Evolutionary conservation across 2,329 filamentous ascomycete genomes (phyloP).

Genomic region (Penicillium digitatum): DNA sequence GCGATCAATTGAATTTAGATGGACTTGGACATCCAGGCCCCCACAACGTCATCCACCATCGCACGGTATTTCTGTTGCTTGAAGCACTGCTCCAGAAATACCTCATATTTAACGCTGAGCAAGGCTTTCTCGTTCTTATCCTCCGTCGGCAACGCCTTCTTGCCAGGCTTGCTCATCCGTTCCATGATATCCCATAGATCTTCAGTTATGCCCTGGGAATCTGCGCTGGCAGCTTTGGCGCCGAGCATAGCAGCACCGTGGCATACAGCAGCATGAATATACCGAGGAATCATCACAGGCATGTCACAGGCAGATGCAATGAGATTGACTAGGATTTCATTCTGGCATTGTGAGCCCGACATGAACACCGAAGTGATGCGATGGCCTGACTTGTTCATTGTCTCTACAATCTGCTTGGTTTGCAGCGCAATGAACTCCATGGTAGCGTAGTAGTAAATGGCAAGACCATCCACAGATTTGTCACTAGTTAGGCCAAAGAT

Average conservation of each 20-base stretch:
- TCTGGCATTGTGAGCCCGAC: conserved; percentile 97
- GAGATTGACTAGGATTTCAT: conserved; percentile 83
- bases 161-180: conserved; percentile 90
- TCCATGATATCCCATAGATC: conserved; percentile 96
- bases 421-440: conserved; percentile 98
- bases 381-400: conserved; percentile 90
- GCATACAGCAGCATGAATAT: conserved; percentile 92
- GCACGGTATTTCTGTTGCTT: conserved; percentile 78
- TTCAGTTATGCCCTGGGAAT: conserved; percentile 73
- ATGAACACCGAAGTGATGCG: conserved; percentile 92
- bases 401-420: conserved; percentile 86
- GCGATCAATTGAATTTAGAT: conserved; percentile 1
- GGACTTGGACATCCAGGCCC: conserved; percentile 39
- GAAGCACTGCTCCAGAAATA: conserved; percentile 90
- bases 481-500: conserved; percentile 81
- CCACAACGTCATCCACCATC: conserved; percentile 64
- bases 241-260: conserved; percentile 98
- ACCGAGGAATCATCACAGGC: conserved; percentile 88
- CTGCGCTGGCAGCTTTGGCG: conserved; percentile 88
- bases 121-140: conserved; percentile 72
- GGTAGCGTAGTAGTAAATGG: conserved; percentile 84
- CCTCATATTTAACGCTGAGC: conserved; percentile 82
- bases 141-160: conserved; percentile 69
- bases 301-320: conserved; percentile 87
- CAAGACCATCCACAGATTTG: conserved; percentile 76